Evolutionary conservation across 225 moss, liverwort and hornwort species (phyloP).

Genomic region (Anthoceros angustus): DNA sequence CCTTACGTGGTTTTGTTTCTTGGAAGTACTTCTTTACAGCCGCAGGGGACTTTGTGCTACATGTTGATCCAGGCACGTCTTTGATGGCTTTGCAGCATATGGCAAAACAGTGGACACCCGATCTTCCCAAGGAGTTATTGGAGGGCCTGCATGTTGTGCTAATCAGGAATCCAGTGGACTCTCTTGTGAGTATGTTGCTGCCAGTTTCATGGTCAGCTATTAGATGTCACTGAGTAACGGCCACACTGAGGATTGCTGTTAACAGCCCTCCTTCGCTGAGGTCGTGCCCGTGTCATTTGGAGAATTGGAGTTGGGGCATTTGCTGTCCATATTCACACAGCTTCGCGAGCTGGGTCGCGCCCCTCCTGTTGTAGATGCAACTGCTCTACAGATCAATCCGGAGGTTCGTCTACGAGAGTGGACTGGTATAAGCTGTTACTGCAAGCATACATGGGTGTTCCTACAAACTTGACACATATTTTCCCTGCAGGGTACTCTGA

Average conservation of each 20-base stretch:
- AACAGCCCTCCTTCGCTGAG: constrained; percentile 71
- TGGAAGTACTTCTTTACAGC: background rate
- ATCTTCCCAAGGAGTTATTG: constrained; percentile 34
- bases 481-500: constrained; percentile 45
- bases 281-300: constrained; percentile 48
- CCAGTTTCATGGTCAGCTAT: too few relatives aligned
- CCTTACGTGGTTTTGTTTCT: background rate
- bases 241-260: constrained; percentile 9
- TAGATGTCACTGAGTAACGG: too few relatives aligned
- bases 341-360: constrained; percentile 45
- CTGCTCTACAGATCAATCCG: constrained; percentile 51
- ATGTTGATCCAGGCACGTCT: background rate
- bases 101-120: constrained; percentile 53
- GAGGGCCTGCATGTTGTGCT: constrained; percentile 65
- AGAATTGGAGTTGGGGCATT: constrained; percentile 51
- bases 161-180: constrained; percentile 58
- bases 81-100: constrained; percentile 49
- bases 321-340: constrained; percentile 52
- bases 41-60: background rate
- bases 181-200: constrained; percentile 27
- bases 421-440: too few relatives aligned
- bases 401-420: constrained; percentile 23
- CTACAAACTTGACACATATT: too few relatives aligned
- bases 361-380: constrained; percentile 71
- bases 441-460: too few relatives aligned